Percentiles rank a stretch among this genome's conserved stretches.
These are phyloP conservation scores for Tilletia indica DNA, from an alignment of 1,284 basidiomycete species.

Conservation along the genomic window DNA sequence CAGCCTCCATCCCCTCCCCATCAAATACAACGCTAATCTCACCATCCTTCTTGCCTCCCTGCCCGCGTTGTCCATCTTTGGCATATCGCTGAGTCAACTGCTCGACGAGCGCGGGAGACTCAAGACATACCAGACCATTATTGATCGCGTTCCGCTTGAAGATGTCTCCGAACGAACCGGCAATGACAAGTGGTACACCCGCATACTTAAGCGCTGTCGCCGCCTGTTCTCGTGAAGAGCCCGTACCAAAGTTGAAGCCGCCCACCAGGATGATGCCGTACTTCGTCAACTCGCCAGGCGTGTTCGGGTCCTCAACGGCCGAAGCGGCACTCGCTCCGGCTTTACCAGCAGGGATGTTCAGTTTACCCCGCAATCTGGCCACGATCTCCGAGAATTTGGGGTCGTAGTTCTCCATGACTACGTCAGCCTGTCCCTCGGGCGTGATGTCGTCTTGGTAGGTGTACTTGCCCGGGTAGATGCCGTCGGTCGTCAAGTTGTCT, in stretches of 20 bases:
- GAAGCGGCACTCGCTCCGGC: conserved; percentile 25
- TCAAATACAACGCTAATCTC: conserved; percentile 46
- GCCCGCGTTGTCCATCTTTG: conserved; percentile 70
- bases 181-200: conserved; percentile 87
- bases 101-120: conserved; percentile 81
- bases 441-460: conserved; percentile 99
- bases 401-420: conserved; percentile 98
- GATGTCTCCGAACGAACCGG: conserved; percentile 96
- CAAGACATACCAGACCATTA: conserved; percentile 93
- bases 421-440: conserved; percentile 84
- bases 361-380: conserved; percentile 61
- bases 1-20: conserved; percentile 5
- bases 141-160: conserved; percentile 99
- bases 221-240: conserved; percentile 96
- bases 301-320: not conserved
- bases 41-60: conserved; percentile 34
- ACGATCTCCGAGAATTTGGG: conserved; percentile 77
- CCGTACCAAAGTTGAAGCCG: conserved; percentile 98
- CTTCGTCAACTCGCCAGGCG: conserved; percentile 48
- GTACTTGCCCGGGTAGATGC: conserved; percentile 98
- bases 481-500: conserved; percentile 97
- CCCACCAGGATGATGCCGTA: conserved; percentile 77
- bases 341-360: conserved; percentile 22
- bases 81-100: conserved; percentile 77
- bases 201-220: conserved; percentile 94